Evolutionary conservation across 179 eudicot species (phyloP), one percentile per base, ranked within the genome.

Genomic region (Gypsophila paniculata): DNA sequence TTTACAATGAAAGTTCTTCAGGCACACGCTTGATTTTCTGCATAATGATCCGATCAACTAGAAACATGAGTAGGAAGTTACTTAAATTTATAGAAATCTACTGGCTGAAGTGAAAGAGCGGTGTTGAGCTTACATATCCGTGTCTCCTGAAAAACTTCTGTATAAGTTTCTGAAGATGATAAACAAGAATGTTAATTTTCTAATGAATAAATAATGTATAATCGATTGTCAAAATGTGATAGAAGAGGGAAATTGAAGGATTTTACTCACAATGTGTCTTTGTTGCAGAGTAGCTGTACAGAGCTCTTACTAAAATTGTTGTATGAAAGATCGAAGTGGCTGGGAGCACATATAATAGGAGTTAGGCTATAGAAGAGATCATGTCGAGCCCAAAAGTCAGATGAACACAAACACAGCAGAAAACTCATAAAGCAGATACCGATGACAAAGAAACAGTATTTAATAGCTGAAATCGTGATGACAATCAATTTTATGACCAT

Each of bases 321-420:
- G 75, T 84, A 84, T 2, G 87, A 84, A 70, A 84, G 85, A 80
- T 82, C 85, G 22, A 62, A 77, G 53, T 11, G 18, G 62, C 87
- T 82, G 82, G 19, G 68, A 69, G 65, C 71, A 76, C n/a, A 71
- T 15, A 73, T 15, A 59, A 21, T 9, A 49, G n/a, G 71, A 23
- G 34, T 66, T 25, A 72, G 32, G 29, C 44, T 66, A 44, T 49
- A 65, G 18, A 17, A 44, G 68, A 12, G 23, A 49, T 25, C 49
- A 17, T 51, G 26, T 9, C 46, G 2, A 4, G 14, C 14, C 13
- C 15, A 62, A 25, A 71, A 22, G 22, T 12, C 14, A 26, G 9
- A 6, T 21, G n/a, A 61, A 44, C 3, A 5, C 23, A 19, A 6
- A 42, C 48, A 44, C 2, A 42, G 5, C 2, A 12, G 6, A 22